These are phyloP conservation scores for Colletotrichum somersetense DNA, from an alignment of 2,329 filamentous ascomycete genomes.

Conservation along the genomic window DNA sequence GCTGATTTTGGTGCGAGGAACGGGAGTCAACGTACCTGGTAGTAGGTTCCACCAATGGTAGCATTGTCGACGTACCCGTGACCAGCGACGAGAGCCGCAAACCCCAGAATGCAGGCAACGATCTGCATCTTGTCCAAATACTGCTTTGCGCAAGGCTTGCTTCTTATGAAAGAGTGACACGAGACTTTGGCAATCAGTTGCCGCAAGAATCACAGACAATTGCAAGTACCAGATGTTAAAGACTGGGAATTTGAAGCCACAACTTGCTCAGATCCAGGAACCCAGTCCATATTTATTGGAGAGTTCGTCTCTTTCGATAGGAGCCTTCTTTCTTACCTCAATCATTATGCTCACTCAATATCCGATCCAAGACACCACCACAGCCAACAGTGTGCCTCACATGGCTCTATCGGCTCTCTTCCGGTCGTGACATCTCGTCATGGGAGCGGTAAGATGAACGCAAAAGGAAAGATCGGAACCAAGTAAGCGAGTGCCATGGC, in stretches of 20 bases:
- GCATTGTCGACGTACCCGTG: conserved; percentile 64
- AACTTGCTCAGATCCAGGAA: conserved; percentile 11
- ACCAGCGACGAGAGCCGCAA: conserved; percentile 57
- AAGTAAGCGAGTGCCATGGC: conserved; percentile 33
- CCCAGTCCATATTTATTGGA: background rate
- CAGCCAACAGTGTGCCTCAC: conserved; percentile 8
- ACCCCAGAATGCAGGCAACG: conserved; percentile 38
- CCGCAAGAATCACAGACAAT: background rate
- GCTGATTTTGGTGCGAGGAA: fast-evolving
- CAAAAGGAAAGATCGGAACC: conserved; percentile 38
- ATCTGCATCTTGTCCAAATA: conserved; percentile 18
- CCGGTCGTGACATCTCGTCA: conserved; percentile 13
- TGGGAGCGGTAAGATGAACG: conserved; percentile 9
- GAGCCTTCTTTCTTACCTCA: background rate
- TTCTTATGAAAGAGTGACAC: background rate
- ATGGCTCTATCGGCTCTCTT: conserved; percentile 5
- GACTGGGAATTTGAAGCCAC: conserved; percentile 3
- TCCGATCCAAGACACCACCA: conserved; percentile 15
- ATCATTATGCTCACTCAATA: background rate
- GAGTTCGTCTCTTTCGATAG: background rate
- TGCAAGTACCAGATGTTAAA: background rate
- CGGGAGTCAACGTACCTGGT: conserved; percentile 46
- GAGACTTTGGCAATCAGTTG: background rate
- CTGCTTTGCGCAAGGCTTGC: background rate
- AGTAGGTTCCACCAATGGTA: conserved; percentile 57